Evolutionary conservation across 176 grass and related monocot species (phyloP).

Genomic region (Oryza longistaminata): DNA sequence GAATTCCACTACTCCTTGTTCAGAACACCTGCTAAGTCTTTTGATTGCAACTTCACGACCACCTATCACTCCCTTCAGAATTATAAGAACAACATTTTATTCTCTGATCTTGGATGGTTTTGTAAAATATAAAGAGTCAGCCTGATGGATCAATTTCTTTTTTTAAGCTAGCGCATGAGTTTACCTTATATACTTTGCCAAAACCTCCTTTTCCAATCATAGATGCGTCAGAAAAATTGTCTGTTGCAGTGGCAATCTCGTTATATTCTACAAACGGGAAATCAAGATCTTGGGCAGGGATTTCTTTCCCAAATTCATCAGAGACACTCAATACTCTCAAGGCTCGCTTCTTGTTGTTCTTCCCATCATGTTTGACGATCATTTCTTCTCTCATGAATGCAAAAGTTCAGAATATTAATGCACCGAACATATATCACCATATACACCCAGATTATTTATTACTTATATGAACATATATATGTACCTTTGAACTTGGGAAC

Average conservation of each 20-base stretch:
- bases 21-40: constrained; percentile 39
- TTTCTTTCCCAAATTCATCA: neutral
- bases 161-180: no score
- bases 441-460: neutral
- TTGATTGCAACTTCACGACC: constrained; percentile 42
- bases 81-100: neutral
- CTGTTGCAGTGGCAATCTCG: constrained; percentile 8
- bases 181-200: constrained; percentile 58
- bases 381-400: neutral
- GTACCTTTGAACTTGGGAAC: constrained; percentile 20
- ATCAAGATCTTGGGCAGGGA: neutral
- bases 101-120: neutral
- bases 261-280: constrained; percentile 36
- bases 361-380: neutral
- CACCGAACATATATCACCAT: neutral
- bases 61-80: constrained; percentile 30
- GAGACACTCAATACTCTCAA: neutral
- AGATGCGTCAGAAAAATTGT: constrained; percentile 37
- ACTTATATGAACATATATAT: neutral
- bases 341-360: neutral
- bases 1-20: constrained; percentile 44
- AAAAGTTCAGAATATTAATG: neutral
- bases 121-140: neutral
- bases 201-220: constrained; percentile 54
- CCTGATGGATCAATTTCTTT: no score